Evolutionary conservation across 176 grass and related monocot species (phyloP).

Genomic region (Eremochloa ophiuroides): DNA sequence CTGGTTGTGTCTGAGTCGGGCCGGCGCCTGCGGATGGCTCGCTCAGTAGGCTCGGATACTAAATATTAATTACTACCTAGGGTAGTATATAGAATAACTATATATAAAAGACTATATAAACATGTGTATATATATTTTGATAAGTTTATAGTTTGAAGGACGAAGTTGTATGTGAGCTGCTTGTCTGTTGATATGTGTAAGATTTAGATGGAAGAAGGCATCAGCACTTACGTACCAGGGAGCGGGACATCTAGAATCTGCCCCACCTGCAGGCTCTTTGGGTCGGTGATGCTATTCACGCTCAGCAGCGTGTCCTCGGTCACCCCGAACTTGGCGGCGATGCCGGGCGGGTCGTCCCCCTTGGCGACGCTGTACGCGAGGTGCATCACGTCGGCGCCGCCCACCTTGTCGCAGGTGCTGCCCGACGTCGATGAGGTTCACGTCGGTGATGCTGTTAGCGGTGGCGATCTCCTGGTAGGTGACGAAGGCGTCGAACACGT

Average conservation of each 20-base stretch:
- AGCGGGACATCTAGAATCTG: constrained; percentile 84
- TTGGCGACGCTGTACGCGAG: constrained; percentile 44
- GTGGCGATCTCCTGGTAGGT: constrained; percentile 59
- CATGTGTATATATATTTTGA: too few species aligned
- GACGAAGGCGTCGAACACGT: constrained; percentile 39
- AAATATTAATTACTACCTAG: too few species aligned
- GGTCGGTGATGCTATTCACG: constrained; percentile 46
- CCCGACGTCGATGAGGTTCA: background rate
- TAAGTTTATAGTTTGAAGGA: too few species aligned
- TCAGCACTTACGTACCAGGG: too few species aligned
- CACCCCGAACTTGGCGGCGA: constrained; percentile 55
- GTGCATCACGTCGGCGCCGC: constrained; percentile 45
- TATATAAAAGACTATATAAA: too few species aligned
- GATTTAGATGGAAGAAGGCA: too few species aligned
- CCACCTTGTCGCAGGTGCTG: constrained; percentile 73
- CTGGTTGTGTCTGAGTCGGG: too few species aligned
- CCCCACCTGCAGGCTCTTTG: background rate
- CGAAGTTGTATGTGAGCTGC: too few species aligned
- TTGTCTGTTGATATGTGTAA: too few species aligned
- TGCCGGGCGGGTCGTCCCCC: constrained; percentile 15
- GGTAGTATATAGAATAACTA: too few species aligned
- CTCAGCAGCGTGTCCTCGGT: constrained; percentile 33
- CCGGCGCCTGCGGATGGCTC: too few species aligned
- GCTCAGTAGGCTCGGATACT: too few species aligned
- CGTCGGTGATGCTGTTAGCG: constrained; percentile 41